Evolutionary conservation across 139 green algal genomes (phyloP).

Genomic region (Closterium sp.): DNA sequence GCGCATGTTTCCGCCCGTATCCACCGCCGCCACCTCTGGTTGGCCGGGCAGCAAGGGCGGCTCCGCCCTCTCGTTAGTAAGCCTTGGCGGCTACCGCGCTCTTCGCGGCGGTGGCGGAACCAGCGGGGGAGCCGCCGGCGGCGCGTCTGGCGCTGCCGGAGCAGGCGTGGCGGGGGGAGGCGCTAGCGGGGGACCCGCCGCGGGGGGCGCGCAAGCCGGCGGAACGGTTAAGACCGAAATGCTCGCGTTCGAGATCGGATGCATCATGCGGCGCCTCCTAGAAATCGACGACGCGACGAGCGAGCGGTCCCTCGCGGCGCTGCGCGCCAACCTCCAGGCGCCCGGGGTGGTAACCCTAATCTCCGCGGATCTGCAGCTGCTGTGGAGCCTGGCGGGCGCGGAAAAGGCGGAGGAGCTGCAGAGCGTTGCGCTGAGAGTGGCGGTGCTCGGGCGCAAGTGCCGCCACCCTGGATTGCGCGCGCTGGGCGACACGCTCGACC

Average conservation of each 20-base stretch:
- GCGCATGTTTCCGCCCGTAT: not conserved
- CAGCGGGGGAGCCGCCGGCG: too few species aligned
- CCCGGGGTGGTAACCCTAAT: not conserved
- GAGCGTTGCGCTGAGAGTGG: not conserved
- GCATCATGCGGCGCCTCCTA: not conserved
- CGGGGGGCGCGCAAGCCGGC: not conserved
- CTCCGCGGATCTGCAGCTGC: not conserved
- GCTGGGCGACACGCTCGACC: not conserved
- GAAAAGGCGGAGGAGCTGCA: not conserved
- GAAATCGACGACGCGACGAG: conserved; percentile 2
- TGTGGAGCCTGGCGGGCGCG: not conserved
- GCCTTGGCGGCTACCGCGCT: not conserved
- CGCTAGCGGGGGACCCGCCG: too few species aligned
- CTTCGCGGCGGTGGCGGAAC: not conserved
- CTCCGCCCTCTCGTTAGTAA: not conserved
- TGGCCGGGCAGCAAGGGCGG: not conserved
- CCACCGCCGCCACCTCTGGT: not conserved
- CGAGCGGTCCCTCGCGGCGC: not conserved
- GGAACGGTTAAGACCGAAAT: not conserved
- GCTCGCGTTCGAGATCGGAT: conserved; percentile 1
- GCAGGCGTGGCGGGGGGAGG: too few species aligned
- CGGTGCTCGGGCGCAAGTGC: not conserved
- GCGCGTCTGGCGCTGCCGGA: too few species aligned
- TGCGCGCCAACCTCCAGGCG: not conserved
- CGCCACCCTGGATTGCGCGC: not conserved